phyloP scores from a whole-genome alignment of 2,329 filamentous ascomycete genomes.

The Metarhizium anisopliae region DNA sequence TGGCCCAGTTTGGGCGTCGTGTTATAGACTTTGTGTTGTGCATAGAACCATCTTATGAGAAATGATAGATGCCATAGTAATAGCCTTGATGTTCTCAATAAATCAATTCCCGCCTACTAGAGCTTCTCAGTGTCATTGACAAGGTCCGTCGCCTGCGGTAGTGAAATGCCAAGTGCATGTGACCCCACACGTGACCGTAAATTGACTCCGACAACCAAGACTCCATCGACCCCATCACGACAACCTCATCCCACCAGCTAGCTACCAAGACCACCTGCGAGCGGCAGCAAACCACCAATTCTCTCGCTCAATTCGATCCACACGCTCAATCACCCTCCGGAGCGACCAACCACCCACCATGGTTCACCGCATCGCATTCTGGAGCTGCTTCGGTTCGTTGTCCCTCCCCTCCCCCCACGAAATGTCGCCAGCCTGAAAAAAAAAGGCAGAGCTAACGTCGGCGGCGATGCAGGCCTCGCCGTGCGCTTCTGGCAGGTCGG shows the following conservation, averaged over 20 bases:
- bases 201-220: slow-evolving; percentile 3
- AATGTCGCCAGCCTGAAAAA: neutral
- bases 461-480: slow-evolving; percentile 59
- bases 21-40: neutral
- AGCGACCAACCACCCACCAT: slow-evolving; percentile 32
- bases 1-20: neutral
- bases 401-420: neutral
- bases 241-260: slow-evolving; percentile 8
- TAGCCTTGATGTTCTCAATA: neutral
- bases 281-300: neutral
- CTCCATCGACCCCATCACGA: slow-evolving; percentile 12
- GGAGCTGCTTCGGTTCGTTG: slow-evolving; percentile 80
- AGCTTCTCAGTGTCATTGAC: too few species aligned
- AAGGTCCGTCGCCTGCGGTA: too few species aligned
- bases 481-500: slow-evolving; percentile 94
- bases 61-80: neutral
- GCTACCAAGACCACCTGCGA: neutral
- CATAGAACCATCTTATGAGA: neutral
- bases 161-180: neutral
- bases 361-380: slow-evolving; percentile 65
- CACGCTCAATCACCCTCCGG: neutral
- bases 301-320: neutral
- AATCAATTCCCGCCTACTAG: too few species aligned
- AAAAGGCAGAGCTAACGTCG: neutral
- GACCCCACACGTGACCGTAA: slow-evolving; percentile 6